phyloP scores from a whole-genome alignment of 768 basidiomycete genomes.

The Rhodotorula toruloides region DNA sequence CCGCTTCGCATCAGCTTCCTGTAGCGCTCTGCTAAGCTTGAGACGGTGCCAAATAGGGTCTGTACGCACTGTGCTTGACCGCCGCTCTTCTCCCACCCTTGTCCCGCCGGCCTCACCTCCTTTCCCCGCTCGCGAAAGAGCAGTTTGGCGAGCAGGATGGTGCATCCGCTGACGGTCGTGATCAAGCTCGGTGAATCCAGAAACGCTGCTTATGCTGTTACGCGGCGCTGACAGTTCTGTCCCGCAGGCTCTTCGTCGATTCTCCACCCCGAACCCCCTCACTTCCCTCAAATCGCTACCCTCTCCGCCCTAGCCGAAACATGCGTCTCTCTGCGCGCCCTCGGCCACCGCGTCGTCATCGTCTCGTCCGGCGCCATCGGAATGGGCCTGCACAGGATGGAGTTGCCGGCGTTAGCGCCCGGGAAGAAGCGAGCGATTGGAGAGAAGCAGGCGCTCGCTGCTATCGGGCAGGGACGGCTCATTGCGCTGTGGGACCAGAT shows the following conservation, averaged over 20 bases:
- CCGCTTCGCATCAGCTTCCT: no score
- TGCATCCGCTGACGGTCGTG: conserved; percentile 27
- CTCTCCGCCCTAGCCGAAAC: conserved; percentile 90
- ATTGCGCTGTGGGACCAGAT: conserved; percentile 97
- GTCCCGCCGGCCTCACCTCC: not conserved
- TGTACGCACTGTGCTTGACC: no score
- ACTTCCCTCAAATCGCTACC: conserved; percentile 82
- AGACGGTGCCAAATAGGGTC: no score
- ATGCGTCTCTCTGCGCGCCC: conserved; percentile 64
- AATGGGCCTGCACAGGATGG: conserved; percentile 89
- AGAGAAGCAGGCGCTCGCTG: conserved; percentile 90
- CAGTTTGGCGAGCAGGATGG: not conserved
- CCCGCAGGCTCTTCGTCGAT: conserved; percentile 84
- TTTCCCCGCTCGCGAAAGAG: not conserved
- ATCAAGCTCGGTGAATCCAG: conserved; percentile 33
- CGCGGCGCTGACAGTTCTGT: not conserved
- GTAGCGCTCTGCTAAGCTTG: no score
- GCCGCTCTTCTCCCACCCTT: not conserved
- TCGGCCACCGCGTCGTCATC: conserved; percentile 90
- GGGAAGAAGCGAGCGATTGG: conserved; percentile 68
- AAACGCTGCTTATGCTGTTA: fast-evolving
- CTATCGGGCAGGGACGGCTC: conserved; percentile 91
- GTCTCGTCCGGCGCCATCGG: conserved; percentile 98
- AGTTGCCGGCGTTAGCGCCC: conserved; percentile 48
- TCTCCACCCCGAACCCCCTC: conserved; percentile 79